Conservation (phyloP, 164 flowering plant genomes). For the Taxillus chinensis region DNA sequence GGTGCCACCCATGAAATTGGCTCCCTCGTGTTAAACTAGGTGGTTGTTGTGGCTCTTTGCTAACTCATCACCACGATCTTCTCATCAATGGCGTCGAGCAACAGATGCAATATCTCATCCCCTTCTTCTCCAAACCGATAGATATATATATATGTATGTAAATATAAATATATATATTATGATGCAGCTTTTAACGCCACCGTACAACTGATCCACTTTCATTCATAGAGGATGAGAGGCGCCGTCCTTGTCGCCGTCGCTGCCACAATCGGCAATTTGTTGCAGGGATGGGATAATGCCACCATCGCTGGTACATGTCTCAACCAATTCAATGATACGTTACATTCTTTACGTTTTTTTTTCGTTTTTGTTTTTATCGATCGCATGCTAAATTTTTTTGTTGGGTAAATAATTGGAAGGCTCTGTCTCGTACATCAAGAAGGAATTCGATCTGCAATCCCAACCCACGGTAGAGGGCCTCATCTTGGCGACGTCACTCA, state of each 20-base stretch:
- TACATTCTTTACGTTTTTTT: not conserved
- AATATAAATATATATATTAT: too few relatives aligned
- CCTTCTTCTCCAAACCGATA: too few relatives aligned
- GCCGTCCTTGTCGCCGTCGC: constrained; percentile 9
- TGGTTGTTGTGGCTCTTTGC: too few relatives aligned
- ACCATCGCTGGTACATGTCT: constrained; percentile 7
- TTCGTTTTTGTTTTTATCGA: not conserved
- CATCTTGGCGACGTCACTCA: constrained; percentile 28
- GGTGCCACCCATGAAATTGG: too few relatives aligned
- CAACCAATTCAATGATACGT: not conserved
- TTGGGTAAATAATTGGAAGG: not conserved
- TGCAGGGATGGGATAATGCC: constrained; percentile 12
- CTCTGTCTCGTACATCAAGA: constrained; percentile 10
- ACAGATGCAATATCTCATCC: too few relatives aligned
- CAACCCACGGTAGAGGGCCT: constrained; percentile 23
- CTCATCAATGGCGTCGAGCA: too few relatives aligned
- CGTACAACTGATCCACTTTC: too few relatives aligned
- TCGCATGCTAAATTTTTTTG: too few relatives aligned
- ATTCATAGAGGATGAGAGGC: not conserved
- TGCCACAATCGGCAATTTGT: constrained; percentile 8
- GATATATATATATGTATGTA: too few relatives aligned
- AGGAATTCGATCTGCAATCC: constrained; percentile 4
- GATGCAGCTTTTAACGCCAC: too few relatives aligned
- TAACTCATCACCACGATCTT: too few relatives aligned
- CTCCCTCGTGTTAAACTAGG: too few relatives aligned